Evolutionary conservation across 352 stramenopile species (phyloP).

Genomic region (Phytophthora niederhauseri): DNA sequence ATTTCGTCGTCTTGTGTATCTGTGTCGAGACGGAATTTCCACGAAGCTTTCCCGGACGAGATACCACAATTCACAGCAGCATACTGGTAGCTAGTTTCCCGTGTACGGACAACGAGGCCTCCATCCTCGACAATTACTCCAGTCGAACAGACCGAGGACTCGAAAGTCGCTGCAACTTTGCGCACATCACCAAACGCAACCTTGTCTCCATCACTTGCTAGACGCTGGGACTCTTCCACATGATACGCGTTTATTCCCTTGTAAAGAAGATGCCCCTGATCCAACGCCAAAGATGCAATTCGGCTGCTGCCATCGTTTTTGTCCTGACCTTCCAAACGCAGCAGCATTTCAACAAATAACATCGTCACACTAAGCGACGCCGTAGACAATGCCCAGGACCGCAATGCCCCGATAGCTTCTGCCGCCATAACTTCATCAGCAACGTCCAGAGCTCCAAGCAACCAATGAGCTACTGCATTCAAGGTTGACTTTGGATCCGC

Average conservation of each 20-base stretch:
- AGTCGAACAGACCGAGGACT: conserved; percentile 76
- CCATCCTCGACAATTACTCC: conserved; percentile 83
- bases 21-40: conserved; percentile 89
- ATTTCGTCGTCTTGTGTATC: conserved; percentile 93
- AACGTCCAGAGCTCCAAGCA: conserved; percentile 54
- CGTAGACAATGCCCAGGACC: conserved; percentile 78
- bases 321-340: conserved; percentile 28
- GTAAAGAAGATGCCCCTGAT: conserved; percentile 50
- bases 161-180: conserved; percentile 79
- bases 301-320: conserved; percentile 4
- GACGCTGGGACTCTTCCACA: conserved; percentile 45
- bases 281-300: conserved; percentile 48
- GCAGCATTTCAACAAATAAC: conserved; percentile 74
- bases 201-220: conserved; percentile 43
- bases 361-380: conserved; percentile 74
- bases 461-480: conserved; percentile 66
- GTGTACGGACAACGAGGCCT: conserved; percentile 72
- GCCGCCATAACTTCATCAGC: conserved; percentile 58
- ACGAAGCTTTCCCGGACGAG: conserved; percentile 78
- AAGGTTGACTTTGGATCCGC: conserved; percentile 62
- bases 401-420: conserved; percentile 69
- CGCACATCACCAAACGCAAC: conserved; percentile 62
- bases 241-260: conserved; percentile 57
- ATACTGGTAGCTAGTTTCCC: conserved; percentile 91
- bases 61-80: conserved; percentile 84